Evolutionary conservation across 352 stramenopile species (phyloP), one percentile per base, ranked within the genome.

Genomic region (Pythium aristosporum): DNA sequence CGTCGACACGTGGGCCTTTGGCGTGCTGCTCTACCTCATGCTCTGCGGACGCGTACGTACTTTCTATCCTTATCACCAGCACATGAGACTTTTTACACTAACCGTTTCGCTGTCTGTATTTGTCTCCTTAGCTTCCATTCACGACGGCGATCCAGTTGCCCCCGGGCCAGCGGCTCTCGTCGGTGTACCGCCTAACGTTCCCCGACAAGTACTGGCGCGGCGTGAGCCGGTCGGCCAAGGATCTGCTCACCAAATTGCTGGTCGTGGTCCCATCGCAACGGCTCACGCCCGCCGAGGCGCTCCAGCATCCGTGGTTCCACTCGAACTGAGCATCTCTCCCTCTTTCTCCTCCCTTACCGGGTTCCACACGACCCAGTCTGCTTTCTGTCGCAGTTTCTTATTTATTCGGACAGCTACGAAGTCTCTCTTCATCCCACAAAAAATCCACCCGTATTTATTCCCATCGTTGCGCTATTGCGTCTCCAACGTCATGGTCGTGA

Each of bases 1-100:
- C 0, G 96, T 99, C 10, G 97, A 99, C 75, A 96, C 97, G 65
- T 99, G 96, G 96, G 96, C 96, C 7, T 90, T 99, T 13, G 97
- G 97, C 13, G 85, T 99, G 9, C 96, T 99, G 67, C 84, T 98
- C 6, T 99, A 98, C 71, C 81, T 99, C 43, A 80, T 99, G 47
- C 81, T 99, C 18, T 98, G 96, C 66, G 97, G 97, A 34, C 98
- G 96, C 68, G 79, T 98, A 34, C 81, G 72, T 69, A 11, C 12
- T 30, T 23, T 34, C 18, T 55, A 43, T 39, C 34, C 41, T 57
- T 2, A 12, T 48, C n/a, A 12, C n/a, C 5, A 2, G 42, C 7
- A 25, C 5, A 3, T 4, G 8, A 20, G 42, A 11, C 7, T 48
- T 48, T 18, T 5, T 9, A 48, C 42, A 48, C 15, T 12, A 16